Conservation (phyloP, 106 monocot species). For the Acanthochlamys bracteata region DNA sequence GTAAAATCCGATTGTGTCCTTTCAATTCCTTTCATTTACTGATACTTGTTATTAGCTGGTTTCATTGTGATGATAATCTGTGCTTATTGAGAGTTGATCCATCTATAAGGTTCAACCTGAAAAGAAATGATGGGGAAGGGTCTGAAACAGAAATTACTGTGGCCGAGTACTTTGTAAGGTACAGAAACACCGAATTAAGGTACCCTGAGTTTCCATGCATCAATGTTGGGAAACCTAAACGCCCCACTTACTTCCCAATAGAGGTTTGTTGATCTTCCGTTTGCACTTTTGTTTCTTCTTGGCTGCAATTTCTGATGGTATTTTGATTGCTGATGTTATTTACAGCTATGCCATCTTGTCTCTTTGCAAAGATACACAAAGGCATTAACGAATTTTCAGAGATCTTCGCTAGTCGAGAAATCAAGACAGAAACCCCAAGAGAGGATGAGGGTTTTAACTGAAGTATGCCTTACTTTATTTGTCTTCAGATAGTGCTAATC, state of each 20-base stretch:
- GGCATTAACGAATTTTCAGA: slow-evolving; percentile 55
- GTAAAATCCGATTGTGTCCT: too few species aligned
- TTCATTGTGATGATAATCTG: too few species aligned
- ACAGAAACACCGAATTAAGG: slow-evolving; percentile 30
- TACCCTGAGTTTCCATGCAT: slow-evolving; percentile 64
- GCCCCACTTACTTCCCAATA: slow-evolving; percentile 74
- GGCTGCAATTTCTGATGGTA: neutral
- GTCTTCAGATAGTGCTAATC: too few species aligned
- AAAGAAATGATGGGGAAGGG: slow-evolving; percentile 24
- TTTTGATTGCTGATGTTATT: slow-evolving; percentile 1
- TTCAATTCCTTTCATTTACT: too few species aligned
- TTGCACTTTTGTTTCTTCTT: neutral
- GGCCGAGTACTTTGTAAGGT: slow-evolving; percentile 59
- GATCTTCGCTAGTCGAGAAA: slow-evolving; percentile 91
- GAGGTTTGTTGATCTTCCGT: slow-evolving; percentile 40
- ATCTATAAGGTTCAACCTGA: slow-evolving; percentile 48
- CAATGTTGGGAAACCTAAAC: slow-evolving; percentile 92
- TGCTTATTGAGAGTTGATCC: too few species aligned
- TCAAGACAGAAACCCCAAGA: slow-evolving; percentile 94
- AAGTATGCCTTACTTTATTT: slow-evolving; percentile 25
- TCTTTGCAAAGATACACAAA: slow-evolving; percentile 90
- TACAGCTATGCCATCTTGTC: slow-evolving; percentile 65
- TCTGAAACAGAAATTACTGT: slow-evolving; percentile 54
- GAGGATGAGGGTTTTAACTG: slow-evolving; percentile 59
- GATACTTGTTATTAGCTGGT: too few species aligned